Conservation (phyloP, 306 rosid species). For the Corylus heterophylla region DNA sequence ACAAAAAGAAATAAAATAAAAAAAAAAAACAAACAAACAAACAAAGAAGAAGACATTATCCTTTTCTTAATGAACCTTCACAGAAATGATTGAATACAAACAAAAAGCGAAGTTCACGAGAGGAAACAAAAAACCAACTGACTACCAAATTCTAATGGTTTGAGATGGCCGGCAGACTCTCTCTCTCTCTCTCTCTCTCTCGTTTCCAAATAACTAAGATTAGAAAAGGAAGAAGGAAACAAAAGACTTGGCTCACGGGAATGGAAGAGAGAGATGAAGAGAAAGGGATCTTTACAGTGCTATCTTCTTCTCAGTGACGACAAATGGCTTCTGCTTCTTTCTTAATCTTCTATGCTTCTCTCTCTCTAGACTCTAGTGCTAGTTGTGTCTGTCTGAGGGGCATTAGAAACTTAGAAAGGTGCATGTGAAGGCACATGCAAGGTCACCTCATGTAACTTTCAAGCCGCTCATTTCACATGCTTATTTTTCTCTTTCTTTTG, state of each 20-base stretch:
- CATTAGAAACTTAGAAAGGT: slow-evolving; percentile 5
- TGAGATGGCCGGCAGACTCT: slow-evolving; percentile 30
- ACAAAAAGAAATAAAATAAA: too few relatives aligned
- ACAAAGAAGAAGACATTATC: fast-evolving
- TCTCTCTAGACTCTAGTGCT: neutral
- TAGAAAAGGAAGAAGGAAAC: neutral
- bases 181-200: slow-evolving; percentile 14
- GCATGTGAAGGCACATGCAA: slow-evolving; percentile 67
- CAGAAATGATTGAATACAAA: slow-evolving; percentile 14
- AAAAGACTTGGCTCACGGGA: slow-evolving; percentile 54
- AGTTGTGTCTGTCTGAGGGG: slow-evolving; percentile 15
- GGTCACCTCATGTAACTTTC: slow-evolving; percentile 36
- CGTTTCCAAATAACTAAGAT: neutral
- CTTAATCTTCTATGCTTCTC: slow-evolving; percentile 24
- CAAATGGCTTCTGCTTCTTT: slow-evolving; percentile 35
- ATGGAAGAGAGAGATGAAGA: slow-evolving; percentile 15
- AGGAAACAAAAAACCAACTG: slow-evolving; percentile 29
- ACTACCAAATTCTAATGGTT: slow-evolving; percentile 33
- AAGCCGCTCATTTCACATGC: slow-evolving; percentile 43
- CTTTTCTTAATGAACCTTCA: slow-evolving; percentile 13
- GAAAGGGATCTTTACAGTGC: slow-evolving; percentile 24
- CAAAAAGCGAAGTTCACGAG: slow-evolving; percentile 37
- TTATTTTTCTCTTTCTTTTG: neutral
- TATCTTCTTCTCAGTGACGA: slow-evolving; percentile 29
- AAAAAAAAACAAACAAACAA: fast-evolving